Percentiles rank a stretch among this genome's conserved stretches.
Evolutionary conservation across 2,329 filamentous ascomycete genomes (phyloP).

Genomic region (Cladosporium oxysporum): DNA sequence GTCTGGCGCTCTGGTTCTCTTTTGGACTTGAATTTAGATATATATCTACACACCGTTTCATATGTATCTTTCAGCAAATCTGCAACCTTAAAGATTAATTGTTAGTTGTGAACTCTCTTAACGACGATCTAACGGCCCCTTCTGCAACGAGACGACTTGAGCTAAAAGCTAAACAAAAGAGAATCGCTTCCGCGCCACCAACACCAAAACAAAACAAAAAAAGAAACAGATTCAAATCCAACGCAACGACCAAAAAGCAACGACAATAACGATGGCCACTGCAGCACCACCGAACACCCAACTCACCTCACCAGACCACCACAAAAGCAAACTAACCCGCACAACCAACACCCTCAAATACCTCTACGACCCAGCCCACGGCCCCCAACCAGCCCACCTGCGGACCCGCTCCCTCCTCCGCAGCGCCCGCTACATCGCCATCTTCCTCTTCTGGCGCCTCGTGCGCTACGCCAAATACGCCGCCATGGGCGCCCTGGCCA

Average conservation of each 20-base stretch:
- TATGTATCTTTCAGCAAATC: not conserved
- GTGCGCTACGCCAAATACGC: conserved; percentile 48
- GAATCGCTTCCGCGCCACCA: not conserved
- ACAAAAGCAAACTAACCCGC: conserved; percentile 18
- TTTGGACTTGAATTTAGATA: not conserved
- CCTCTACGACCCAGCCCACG: conserved; percentile 39
- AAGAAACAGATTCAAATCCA: not conserved
- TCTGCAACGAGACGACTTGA: not conserved
- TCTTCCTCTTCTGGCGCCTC: conserved; percentile 47
- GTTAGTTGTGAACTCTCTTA: not conserved
- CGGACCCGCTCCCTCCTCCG: conserved; percentile 44
- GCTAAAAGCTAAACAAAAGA: not conserved
- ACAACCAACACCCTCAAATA: conserved; percentile 39
- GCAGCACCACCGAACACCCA: not conserved
- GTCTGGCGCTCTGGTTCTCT: not conserved
- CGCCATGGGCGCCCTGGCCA: conserved; percentile 42
- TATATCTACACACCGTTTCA: not conserved
- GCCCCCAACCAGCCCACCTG: conserved; percentile 36
- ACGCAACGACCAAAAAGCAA: not conserved
- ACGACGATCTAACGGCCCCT: not conserved
- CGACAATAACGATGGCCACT: not conserved
- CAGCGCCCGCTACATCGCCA: conserved; percentile 40
- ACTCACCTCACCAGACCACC: not conserved
- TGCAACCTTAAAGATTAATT: not conserved
- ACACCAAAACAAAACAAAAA: not conserved